phyloP scores from a whole-genome alignment of 441 rosid genomes.

The Viola pubescens region DNA sequence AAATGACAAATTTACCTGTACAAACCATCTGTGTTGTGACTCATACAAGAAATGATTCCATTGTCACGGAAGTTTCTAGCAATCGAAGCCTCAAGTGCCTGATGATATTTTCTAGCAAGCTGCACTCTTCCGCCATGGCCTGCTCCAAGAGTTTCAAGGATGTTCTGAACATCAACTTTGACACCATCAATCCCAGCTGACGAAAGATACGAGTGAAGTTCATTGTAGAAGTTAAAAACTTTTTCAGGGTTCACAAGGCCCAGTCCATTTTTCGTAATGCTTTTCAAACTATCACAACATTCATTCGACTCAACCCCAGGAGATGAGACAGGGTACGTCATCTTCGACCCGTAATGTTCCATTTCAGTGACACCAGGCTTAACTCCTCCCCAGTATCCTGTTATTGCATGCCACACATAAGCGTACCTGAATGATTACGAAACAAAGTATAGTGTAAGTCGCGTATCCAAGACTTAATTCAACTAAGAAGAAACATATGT shows the following conservation, averaged over 20 bases:
- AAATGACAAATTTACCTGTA: constrained; percentile 31
- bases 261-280: constrained; percentile 42
- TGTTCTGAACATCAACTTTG: constrained; percentile 67
- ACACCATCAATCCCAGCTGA: constrained; percentile 61
- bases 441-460: neutral
- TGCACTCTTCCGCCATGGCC: constrained; percentile 66
- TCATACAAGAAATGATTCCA: constrained; percentile 56
- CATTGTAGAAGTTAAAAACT: constrained; percentile 45
- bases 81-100: constrained; percentile 61
- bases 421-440: constrained; percentile 27
- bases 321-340: constrained; percentile 47
- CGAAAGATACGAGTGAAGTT: constrained; percentile 56
- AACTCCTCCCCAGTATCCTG: constrained; percentile 73
- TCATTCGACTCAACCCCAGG: constrained; percentile 47
- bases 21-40: constrained; percentile 60
- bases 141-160: constrained; percentile 61
- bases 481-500: neutral
- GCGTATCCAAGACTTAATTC: neutral
- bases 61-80: constrained; percentile 48
- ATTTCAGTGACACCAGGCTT: constrained; percentile 37
- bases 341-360: constrained; percentile 49
- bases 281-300: constrained; percentile 32
- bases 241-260: constrained; percentile 59
- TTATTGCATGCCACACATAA: constrained; percentile 67
- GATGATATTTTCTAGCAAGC: constrained; percentile 54